Evolutionary conservation across 306 rosid species (phyloP).

Genomic region (Medicago lupulina): DNA sequence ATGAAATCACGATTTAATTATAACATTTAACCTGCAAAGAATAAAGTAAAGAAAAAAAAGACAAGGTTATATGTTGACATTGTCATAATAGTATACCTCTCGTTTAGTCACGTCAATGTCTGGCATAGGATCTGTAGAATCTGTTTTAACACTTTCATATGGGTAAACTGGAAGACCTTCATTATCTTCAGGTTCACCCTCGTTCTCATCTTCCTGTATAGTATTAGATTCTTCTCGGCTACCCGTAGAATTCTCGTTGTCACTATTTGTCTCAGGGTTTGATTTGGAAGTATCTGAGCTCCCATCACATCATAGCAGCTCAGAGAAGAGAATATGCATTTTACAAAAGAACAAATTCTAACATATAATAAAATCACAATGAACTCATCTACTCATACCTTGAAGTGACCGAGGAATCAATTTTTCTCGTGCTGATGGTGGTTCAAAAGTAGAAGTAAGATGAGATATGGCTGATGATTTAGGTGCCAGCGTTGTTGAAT

Average conservation of each 20-base stretch:
- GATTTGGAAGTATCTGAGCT: constrained; percentile 53
- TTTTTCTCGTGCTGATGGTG: constrained; percentile 63
- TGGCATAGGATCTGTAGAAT: constrained; percentile 64
- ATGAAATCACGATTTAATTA: constrained; percentile 15
- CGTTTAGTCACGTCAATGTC: constrained; percentile 93
- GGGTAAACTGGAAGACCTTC: constrained; percentile 78
- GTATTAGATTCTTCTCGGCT: constrained; percentile 68
- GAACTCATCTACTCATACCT: constrained; percentile 55
- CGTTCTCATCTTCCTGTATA: constrained; percentile 85
- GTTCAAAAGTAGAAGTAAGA: constrained; percentile 73
- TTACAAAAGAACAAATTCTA: constrained; percentile 21
- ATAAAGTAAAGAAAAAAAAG: not conserved
- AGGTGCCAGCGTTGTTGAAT: constrained; percentile 58
- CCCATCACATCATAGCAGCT: constrained; percentile 51
- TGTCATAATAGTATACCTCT: constrained; percentile 66
- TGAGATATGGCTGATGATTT: constrained; percentile 73
- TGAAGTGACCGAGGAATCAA: constrained; percentile 77
- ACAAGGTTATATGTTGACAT: constrained; percentile 26
- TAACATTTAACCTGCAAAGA: constrained; percentile 24
- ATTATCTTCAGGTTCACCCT: constrained; percentile 87
- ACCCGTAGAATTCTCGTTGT: constrained; percentile 55
- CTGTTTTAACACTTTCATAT: constrained; percentile 70
- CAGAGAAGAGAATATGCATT: constrained; percentile 26
- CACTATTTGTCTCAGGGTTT: constrained; percentile 49
- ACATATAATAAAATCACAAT: constrained; percentile 29